Base-by-base conservation (phyloP, 2,329 filamentous ascomycete genomes). In the Pseudogymnoascus sp. region DNA sequence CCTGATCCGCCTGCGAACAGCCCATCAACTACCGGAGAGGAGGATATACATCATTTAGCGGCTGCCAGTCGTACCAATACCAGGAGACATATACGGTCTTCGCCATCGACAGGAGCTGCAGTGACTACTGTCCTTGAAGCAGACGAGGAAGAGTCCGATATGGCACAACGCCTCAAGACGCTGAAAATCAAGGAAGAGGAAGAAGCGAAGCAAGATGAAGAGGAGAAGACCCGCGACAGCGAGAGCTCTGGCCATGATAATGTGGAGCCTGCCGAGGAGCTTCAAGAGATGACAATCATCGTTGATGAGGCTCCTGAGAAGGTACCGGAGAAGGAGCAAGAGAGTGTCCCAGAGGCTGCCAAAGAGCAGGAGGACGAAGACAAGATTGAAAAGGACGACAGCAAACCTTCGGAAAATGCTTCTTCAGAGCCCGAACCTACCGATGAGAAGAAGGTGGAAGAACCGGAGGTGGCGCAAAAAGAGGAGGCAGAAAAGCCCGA, bases 91-190 rank as follows among this genome's bases (percentile, higher is more conserved):
- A 88, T 85, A 68, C 82, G 91, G 70, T 89, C 90, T 73, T 93
- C 88, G 67, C 89, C 90, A 23, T 93, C 90, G 13, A 88, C 89
- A 13, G 88, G 90, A 59, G 91, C 88, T 62, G 83, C 88, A 4
- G 89, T 96, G 19, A 86, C 87, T 1, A 95, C 91, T 0, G 91
- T 96, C 13, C 82, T 91, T 37, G 91, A 96, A 73, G 86, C 91
- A 60, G 87, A 90, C 63, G 91, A 96, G 70, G 92, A 96, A 65
- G 85, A 89, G 17, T 69, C 76, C 17, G 77, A 79, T 23, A 74
- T 82, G 21, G 75, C 78, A 19, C 76, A 76, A 62, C 81, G 75
- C 67, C 68, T 85, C 59, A 77, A 73, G 64, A 72, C 73, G 31
- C 75, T 85, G 72, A 77, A 77, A 33, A 76, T 85, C 44, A 76